Percentiles rank a stretch among this genome's conserved stretches.
These are phyloP conservation scores for Camptophora hylomeconis DNA, from an alignment of 2,329 filamentous ascomycete species.

Conservation along the genomic window DNA sequence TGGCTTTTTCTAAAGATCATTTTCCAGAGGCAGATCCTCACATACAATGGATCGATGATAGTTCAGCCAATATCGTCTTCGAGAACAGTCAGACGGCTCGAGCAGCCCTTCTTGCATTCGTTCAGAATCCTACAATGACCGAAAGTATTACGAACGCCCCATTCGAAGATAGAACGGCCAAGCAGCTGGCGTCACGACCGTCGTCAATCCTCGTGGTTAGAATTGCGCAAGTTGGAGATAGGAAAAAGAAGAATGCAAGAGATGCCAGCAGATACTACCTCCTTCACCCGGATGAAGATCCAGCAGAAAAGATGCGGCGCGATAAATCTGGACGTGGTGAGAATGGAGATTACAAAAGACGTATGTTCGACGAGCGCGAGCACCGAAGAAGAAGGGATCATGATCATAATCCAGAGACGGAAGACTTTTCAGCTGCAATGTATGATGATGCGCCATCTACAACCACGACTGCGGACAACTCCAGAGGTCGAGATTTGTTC, in stretches of 20 bases:
- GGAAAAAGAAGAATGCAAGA: conserved; percentile 66
- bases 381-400: conserved; percentile 30
- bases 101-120: conserved; percentile 40
- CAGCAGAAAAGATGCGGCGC: conserved; percentile 54
- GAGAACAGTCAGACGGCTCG: conserved; percentile 39
- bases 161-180: conserved; percentile 56
- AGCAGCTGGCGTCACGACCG: conserved; percentile 53
- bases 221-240: conserved; percentile 61
- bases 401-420: conserved; percentile 19
- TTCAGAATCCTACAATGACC: conserved; percentile 22
- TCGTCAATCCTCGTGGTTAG: conserved; percentile 60
- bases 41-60: conserved; percentile 91
- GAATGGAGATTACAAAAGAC: conserved; percentile 32
- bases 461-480: conserved; percentile 19
- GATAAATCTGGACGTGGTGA: conserved; percentile 27
- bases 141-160: conserved; percentile 36
- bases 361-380: conserved; percentile 51
- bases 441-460: conserved; percentile 57
- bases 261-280: conserved; percentile 83
- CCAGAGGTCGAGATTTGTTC: conserved; percentile 25
- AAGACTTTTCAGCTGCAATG: conserved; percentile 59
- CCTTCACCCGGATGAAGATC: conserved; percentile 78
- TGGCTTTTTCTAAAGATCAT: conserved; percentile 58
- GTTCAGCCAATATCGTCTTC: conserved; percentile 77
- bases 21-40: conserved; percentile 45